phyloP scores from a whole-genome alignment of 805 yeast species.

The Sugiyamaella mastotermitis region DNA sequence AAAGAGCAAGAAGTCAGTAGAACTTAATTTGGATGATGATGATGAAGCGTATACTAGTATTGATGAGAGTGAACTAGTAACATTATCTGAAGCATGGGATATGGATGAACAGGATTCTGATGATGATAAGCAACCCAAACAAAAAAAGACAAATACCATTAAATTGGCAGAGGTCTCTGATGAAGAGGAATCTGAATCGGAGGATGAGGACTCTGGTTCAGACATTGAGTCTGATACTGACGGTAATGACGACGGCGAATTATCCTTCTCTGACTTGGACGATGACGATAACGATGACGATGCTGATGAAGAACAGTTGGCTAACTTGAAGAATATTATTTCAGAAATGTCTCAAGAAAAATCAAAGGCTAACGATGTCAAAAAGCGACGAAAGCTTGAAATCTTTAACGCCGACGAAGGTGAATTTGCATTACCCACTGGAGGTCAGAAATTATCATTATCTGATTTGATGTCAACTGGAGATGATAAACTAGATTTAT shows the following conservation, averaged over 20 bases:
- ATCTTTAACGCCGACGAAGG: conserved; percentile 56
- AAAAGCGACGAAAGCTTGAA: conserved; percentile 44
- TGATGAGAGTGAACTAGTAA: conserved; percentile 68
- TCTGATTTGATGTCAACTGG: conserved; percentile 62
- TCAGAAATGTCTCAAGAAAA: conserved; percentile 22
- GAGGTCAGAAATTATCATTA: conserved; percentile 54
- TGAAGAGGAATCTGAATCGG: conserved; percentile 17
- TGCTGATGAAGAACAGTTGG: conserved; percentile 43
- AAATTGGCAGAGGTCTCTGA: conserved; percentile 14
- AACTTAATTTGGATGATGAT: conserved; percentile 43
- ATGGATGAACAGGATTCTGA: conserved; percentile 46
- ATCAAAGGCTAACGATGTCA: conserved; percentile 30
- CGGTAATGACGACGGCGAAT: conserved; percentile 20
- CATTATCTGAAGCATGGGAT: conserved; percentile 88
- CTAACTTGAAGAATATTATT: conserved; percentile 33
- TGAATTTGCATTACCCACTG: conserved; percentile 61
- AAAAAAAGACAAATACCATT: not conserved
- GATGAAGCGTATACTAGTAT: conserved; percentile 62
- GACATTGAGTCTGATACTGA: conserved; percentile 22
- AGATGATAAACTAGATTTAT: conserved; percentile 40
- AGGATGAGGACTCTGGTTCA: conserved; percentile 15
- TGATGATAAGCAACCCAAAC: not conserved
- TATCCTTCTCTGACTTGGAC: not conserved
- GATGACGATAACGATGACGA: conserved; percentile 45
- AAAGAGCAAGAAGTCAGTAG: conserved; percentile 27